Percentiles rank a stretch among this genome's conserved stretches.
These are phyloP conservation scores for Clitoria ternatea DNA, from an alignment of 306 rosid genomes.

Conservation along the genomic window DNA sequence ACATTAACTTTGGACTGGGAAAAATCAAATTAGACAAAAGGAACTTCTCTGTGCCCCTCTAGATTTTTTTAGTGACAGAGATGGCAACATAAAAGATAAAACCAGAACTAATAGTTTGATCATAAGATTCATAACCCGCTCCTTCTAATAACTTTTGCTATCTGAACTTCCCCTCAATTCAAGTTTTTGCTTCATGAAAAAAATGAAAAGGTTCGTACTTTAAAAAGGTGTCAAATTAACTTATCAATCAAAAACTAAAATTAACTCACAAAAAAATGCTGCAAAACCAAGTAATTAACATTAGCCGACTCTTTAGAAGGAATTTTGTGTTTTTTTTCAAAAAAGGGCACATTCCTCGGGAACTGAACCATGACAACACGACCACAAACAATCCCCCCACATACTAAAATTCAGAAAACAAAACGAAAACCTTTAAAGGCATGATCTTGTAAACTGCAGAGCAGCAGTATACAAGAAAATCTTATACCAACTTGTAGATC, in stretches of 20 bases:
- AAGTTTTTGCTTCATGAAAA: slow-evolving; percentile 6
- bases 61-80: neutral
- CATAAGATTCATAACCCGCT: neutral
- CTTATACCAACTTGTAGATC: neutral
- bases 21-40: slow-evolving; percentile 12
- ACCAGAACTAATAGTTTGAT: neutral
- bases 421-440: neutral
- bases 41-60: neutral
- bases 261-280: neutral
- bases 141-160: neutral
- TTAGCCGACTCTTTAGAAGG: neutral
- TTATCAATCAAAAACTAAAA: neutral
- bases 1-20: slow-evolving; percentile 1
- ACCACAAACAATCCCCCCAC: neutral
- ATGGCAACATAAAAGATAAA: slow-evolving; percentile 18
- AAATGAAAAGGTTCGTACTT: neutral
- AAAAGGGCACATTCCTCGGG: neutral
- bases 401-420: neutral
- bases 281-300: neutral
- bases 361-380: neutral
- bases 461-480: slow-evolving; percentile 14
- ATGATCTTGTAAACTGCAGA: neutral
- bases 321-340: neutral
- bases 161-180: slow-evolving; percentile 4
- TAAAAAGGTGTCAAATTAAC: neutral